Base-by-base conservation (phyloP, 2,329 filamentous ascomycete genomes). In the Aspergillus ochraceus region DNA sequence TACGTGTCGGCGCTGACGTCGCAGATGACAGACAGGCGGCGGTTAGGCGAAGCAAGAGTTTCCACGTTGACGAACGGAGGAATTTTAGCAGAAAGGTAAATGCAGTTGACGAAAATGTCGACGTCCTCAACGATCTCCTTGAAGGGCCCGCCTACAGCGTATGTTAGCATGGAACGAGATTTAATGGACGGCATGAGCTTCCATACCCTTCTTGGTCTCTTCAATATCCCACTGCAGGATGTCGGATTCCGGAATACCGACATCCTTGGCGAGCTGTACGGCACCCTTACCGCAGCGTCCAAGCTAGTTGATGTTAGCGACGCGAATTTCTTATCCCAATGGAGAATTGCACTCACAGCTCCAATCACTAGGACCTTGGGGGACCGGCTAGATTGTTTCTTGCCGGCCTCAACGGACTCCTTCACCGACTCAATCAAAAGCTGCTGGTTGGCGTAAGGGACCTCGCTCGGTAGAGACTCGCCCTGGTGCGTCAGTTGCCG, bases 351-450 rank as follows among this genome's bases (percentile, higher is more conserved):
- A 67, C 80, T 82, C 55, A 85, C 75, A 47, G 83, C 91, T 64
- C 94, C 94, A 64, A 97, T 94, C 55, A 97, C 88, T 61, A 98
- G 85, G 61, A 92, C 86, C 63, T 86, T 86, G 4, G 92, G 92
- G 68, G 84, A 80, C 64, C 82, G 84, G 52, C 90, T 90, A 10
- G 83, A 83, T 72, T 90, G 87, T 71, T 85, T 85, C 70, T 85
- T 83, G 57, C 88, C 90, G 30, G 83, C 81, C 54, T 86, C 85
- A 26, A 96, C 81, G 45, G 86, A 83, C 70, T 86, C 84, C 82
- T 91, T 90, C 66, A 96, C 88, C 68, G 92, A 86, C 45, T 82
- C 78, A 59, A 96, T 86, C 66, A 97, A 82, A 47, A 86, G 85
- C 42, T 81, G 81, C 77, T 96, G 90, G 74, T 92, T 92, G 64